These are phyloP conservation scores for Sextonia rubra DNA, from an alignment of 164 flowering plant species.

Conservation along the genomic window DNA sequence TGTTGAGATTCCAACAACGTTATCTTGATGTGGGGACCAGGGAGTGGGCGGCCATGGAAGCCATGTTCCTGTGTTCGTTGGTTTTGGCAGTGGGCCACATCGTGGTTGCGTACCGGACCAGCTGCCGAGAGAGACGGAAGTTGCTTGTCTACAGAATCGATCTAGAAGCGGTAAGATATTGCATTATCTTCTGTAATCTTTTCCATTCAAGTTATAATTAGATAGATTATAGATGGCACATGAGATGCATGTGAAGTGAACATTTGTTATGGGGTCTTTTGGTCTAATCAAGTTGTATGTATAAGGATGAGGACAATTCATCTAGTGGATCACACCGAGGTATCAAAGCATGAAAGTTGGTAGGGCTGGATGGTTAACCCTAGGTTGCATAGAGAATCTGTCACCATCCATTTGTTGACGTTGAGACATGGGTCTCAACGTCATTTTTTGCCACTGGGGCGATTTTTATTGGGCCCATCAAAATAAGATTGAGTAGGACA, in stretches of 20 bases:
- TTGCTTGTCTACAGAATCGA: slow-evolving; percentile 87
- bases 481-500: no score
- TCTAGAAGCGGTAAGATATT: slow-evolving; percentile 84
- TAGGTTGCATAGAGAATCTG: no score
- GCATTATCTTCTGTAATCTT: neutral
- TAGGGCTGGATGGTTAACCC: no score
- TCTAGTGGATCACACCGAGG: no score
- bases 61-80: slow-evolving; percentile 58
- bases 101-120: slow-evolving; percentile 74
- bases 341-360: no score
- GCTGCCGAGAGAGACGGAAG: slow-evolving; percentile 88
- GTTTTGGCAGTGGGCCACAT: slow-evolving; percentile 70
- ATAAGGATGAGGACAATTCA: no score
- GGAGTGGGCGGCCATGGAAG: slow-evolving; percentile 37
- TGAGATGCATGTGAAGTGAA: neutral
- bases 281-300: no score
- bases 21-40: slow-evolving; percentile 1
- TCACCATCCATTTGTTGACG: no score
- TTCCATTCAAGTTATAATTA: neutral
- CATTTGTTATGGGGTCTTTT: neutral
- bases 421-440: no score
- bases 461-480: no score
- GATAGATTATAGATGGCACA: neutral
- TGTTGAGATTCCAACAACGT: neutral
- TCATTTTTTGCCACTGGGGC: no score